Evolutionary conservation across 2,329 filamentous ascomycete species (phyloP).

Genomic region (Cladophialophora carrionii): DNA sequence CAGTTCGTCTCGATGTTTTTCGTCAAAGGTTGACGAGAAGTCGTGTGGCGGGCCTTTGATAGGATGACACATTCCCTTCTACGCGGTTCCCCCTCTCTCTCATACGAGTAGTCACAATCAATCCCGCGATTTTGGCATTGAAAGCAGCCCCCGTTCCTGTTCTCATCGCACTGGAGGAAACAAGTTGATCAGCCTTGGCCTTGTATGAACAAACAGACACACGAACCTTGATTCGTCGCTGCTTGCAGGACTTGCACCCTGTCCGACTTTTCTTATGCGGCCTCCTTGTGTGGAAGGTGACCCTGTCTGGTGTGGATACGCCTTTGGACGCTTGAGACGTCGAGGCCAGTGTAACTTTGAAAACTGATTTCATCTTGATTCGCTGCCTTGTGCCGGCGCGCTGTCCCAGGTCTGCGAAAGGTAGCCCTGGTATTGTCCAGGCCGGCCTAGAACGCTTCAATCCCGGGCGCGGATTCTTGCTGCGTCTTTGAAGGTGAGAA

Average conservation of each 20-base stretch:
- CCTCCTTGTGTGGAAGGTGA: conserved; percentile 21
- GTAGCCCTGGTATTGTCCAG: conserved; percentile 1
- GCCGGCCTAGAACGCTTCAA: neutral
- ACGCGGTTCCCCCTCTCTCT: neutral
- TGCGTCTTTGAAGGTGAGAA: neutral
- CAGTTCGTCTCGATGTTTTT: neutral
- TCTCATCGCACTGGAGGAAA: conserved; percentile 16
- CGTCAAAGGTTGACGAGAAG: neutral
- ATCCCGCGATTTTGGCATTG: conserved; percentile 26
- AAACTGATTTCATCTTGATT: conserved; percentile 24
- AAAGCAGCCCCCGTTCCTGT: conserved; percentile 25
- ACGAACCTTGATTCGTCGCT: conserved; percentile 27
- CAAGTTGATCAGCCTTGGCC: neutral
- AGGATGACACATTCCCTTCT: neutral
- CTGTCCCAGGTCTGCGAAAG: neutral
- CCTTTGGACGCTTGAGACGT: neutral
- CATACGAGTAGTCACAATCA: conserved; percentile 25
- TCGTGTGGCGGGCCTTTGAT: conserved; percentile 2
- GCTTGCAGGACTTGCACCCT: conserved; percentile 29
- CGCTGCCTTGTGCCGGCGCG: conserved; percentile 3
- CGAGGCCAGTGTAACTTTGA: conserved; percentile 12
- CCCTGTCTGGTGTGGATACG: neutral
- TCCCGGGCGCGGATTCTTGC: neutral
- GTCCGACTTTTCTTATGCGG: conserved; percentile 28
- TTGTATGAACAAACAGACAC: neutral